Percentiles rank a stretch among this genome's conserved stretches.
These are phyloP conservation scores for Diplotaxis tenuifolia DNA, from an alignment of 345 rosid species.

Conservation along the genomic window DNA sequence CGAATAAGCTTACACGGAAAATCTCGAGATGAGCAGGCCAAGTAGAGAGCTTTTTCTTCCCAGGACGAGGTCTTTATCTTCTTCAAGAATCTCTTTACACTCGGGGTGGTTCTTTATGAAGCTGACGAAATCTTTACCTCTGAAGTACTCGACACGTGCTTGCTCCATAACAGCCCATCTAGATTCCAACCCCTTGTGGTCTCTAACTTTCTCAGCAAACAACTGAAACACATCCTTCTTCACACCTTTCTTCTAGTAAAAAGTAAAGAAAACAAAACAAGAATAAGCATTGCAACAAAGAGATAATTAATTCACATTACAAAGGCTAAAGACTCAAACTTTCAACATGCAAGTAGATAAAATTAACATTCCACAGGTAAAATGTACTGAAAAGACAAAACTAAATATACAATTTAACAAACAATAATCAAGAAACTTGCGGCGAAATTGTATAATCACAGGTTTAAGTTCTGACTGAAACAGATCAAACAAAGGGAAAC, in stretches of 20 bases:
- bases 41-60: slow-evolving; percentile 93
- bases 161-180: slow-evolving; percentile 97
- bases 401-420: slow-evolving; percentile 1
- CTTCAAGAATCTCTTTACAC: slow-evolving; percentile 72
- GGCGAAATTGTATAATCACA: background rate
- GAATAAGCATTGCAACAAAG: slow-evolving; percentile 6
- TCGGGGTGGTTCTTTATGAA: slow-evolving; percentile 80
- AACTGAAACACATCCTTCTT: slow-evolving; percentile 88
- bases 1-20: slow-evolving; percentile 70
- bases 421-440: background rate
- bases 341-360: background rate
- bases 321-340: background rate
- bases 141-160: slow-evolving; percentile 91
- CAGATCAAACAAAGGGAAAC: slow-evolving; percentile 31
- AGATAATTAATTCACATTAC: slow-evolving; percentile 8
- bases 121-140: slow-evolving; percentile 87
- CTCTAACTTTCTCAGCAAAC: slow-evolving; percentile 99
- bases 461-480: background rate
- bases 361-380: background rate
- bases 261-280: background rate
- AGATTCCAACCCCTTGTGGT: slow-evolving; percentile 87
- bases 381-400: too few relatives aligned
- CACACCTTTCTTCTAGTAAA: slow-evolving; percentile 66
- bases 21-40: slow-evolving; percentile 99
- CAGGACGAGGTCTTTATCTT: slow-evolving; percentile 86